Base-by-base conservation (phyloP, 2,329 filamentous ascomycete species). In the Akanthomyces muscarius region DNA sequence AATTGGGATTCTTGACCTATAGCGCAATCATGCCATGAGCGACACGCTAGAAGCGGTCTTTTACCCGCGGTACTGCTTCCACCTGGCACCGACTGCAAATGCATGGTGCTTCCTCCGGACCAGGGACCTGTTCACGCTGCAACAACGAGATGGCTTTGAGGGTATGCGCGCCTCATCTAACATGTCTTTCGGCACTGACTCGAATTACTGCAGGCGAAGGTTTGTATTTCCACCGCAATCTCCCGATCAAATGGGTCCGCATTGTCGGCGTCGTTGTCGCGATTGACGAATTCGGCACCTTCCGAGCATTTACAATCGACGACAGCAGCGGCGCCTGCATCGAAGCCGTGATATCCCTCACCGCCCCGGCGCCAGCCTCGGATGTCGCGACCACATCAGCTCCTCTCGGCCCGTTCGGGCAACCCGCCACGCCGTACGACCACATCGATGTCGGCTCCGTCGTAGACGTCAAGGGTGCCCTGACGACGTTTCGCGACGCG, bases 201-300 rank as follows among this genome's bases (percentile, higher is more conserved):
- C 18, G 6, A 14, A 58, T 30, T 11, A n/a, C 10, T 42, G 5
- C 61, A 78, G 82, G 66, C 7, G 66, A 68, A 30, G 77, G 82
- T 66, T 78, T 88, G 41, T 88, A 81, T 71, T 92, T 92, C 74
- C 81, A 87, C 76, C 75, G 81, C 56, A 93, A 92, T 73, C 86
- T 93, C 67, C 90, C 90, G 0, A 86, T 94, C 68, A 86, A 86
- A 81, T 93, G 88, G 84, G 84, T 90, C 60, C 86, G 88, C 65
- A 74, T 93, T 38, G 82, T 86, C 8, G 91, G 91, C 36, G 74
- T 92, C 10, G 81, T 94, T 25, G 86, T 92, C 62, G 84, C 83
- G 14, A 75, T 86, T 42, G 81, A 86, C 66, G 80, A 86, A 25
- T 82, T 78, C 62, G 66, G 69, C 42, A 74, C 74, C 42, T 77